Evolutionary conservation across 2,329 filamentous ascomycete genomes (phyloP).

Genomic region (Simplicillium sp.): DNA sequence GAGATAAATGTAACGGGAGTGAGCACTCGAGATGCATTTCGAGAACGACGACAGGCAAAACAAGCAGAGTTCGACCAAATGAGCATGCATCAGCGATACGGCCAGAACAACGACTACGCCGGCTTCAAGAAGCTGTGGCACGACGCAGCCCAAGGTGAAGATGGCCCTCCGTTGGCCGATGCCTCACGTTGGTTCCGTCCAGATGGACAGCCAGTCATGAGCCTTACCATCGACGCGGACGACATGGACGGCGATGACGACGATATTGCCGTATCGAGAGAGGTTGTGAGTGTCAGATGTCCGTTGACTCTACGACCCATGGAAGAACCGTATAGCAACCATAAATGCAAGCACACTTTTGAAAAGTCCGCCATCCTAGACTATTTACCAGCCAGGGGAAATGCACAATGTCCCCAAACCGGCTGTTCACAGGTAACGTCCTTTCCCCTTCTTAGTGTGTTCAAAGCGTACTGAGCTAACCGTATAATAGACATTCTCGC

Average conservation of each 20-base stretch:
- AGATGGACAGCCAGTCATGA: conserved; percentile 32
- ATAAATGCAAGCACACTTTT: conserved; percentile 62
- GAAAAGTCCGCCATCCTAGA: conserved; percentile 55
- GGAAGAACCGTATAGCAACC: conserved; percentile 56
- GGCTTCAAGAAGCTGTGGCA: conserved; percentile 51
- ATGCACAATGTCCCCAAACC: conserved; percentile 51
- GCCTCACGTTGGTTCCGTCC: conserved; percentile 43
- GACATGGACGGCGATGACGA: conserved; percentile 46
- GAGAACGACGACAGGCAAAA: conserved; percentile 24
- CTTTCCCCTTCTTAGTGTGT: background rate
- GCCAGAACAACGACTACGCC: conserved; percentile 47
- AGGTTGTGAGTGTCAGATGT: conserved; percentile 57
- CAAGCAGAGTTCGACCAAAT: conserved; percentile 31
- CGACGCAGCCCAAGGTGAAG: conserved; percentile 37
- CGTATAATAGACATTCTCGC: conserved; percentile 32
- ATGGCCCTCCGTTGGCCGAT: conserved; percentile 41
- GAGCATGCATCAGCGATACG: conserved; percentile 38
- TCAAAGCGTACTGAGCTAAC: conserved; percentile 3
- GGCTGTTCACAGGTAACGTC: conserved; percentile 51
- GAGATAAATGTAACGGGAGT: conserved; percentile 7
- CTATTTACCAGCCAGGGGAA: conserved; percentile 32
- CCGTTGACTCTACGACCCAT: conserved; percentile 58
- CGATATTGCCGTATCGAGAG: conserved; percentile 57
- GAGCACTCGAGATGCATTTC: conserved; percentile 22
- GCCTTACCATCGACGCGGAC: conserved; percentile 8